Conservation (phyloP, 352 stramenopile genomes). For the Globisporangium ultimum region DNA sequence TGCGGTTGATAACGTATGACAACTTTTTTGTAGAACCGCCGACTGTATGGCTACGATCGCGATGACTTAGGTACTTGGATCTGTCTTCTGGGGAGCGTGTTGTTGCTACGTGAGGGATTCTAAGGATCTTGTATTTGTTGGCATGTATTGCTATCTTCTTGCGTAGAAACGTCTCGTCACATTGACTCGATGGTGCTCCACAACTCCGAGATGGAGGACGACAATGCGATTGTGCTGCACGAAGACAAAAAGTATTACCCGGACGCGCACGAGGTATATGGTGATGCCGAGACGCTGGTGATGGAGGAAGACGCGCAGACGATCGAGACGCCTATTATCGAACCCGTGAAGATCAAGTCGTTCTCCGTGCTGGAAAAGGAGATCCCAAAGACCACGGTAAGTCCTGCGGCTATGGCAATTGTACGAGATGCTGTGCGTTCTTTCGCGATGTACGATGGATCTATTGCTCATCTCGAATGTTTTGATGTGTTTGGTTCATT, state of each 20-base stretch:
- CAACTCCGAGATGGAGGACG: slow-evolving; percentile 53
- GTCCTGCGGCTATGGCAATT: neutral
- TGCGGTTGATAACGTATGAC: too few relatives aligned
- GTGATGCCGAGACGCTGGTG: slow-evolving; percentile 95
- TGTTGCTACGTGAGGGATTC: neutral
- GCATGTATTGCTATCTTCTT: neutral
- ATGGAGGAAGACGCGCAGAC: slow-evolving; percentile 99
- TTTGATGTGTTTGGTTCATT: neutral
- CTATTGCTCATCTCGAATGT: neutral
- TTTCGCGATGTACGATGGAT: neutral
- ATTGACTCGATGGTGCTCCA: slow-evolving; percentile 55
- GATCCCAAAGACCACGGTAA: slow-evolving; percentile 63
- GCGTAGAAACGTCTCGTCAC: slow-evolving; percentile 19
- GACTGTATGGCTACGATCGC: slow-evolving; percentile 13
- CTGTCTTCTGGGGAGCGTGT: slow-evolving; percentile 17
- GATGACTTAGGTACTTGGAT: slow-evolving; percentile 12
- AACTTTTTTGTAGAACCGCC: slow-evolving; percentile 5
- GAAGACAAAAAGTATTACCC: slow-evolving; percentile 99
- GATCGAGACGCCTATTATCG: slow-evolving; percentile 98
- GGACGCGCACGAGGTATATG: slow-evolving; percentile 95
- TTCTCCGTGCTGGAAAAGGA: slow-evolving; percentile 90
- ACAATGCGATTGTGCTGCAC: slow-evolving; percentile 96
- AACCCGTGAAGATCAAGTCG: slow-evolving; percentile 92
- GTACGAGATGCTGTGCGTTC: neutral
- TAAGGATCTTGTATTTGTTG: neutral